Base-by-base conservation (phyloP, 805 yeast genomes). In the Pichia deserticola region DNA sequence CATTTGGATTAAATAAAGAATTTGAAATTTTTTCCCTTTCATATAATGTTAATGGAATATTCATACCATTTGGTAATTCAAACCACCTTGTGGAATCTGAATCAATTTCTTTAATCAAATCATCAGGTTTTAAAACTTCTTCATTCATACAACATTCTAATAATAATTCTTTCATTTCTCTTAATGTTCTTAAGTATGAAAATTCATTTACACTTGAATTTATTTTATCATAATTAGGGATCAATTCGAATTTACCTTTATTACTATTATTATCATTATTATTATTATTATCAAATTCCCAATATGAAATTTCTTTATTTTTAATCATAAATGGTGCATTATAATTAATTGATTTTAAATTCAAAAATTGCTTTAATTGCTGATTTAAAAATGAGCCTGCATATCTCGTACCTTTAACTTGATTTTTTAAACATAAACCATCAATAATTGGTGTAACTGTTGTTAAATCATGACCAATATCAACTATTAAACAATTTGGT, bases 401-500 rank as follows among this genome's bases (percentile, higher is more conserved):
- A 57, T 82, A 81, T 54, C 76, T 80, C 3, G 95, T 87, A 58
- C 80, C 81, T 69, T 75, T 78, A 13, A 81, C 85, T 58, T 82
- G 83, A 56, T 79, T 83, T 42, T 84, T 74, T 50, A 86, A 68
- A 42, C 89, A 83, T 67, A 84, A 78, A 28, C 95, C 95, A 67
- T 85, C 96, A 52, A 83, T 80, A 25, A 86, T 89, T 2, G 90
- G 96, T 5, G 93, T 84, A 1, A 82, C 90, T 53, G 88, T 80
- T 20, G 78, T 72, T 3, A 82, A 69, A 61, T 86, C 90, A 61
- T 86, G 93, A 6, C 96, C 96, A 38, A 87, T 68, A 64, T 89
- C 96, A 38, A 89, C 92, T 38, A 89, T 89, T 34, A 89, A 70
- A 63, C 95, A 89, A 52, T 84, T 84, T 42, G 95, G 89, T 62